Base-by-base conservation (phyloP, 2,329 filamentous ascomycete species). In the Coniochaeta hoffmannii region DNA sequence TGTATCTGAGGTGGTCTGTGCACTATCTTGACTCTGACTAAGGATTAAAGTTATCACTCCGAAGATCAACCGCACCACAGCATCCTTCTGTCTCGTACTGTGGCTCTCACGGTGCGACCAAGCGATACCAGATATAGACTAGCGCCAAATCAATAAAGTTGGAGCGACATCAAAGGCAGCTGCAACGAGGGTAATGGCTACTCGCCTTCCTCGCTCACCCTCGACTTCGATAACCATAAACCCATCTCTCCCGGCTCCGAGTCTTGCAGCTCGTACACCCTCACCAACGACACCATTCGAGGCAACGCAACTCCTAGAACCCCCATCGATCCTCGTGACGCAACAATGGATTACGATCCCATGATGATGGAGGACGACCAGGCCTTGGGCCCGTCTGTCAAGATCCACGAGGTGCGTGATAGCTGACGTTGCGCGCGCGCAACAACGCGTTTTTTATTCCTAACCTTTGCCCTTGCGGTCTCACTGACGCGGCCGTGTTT, bases 291-390 rank as follows among this genome's bases (percentile, higher is more conserved):
- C 19, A 46, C 41, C 24, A 1, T 46, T n/a, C 1, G 4, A 19
- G 6, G 22, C 41, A 19, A 46, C 15, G 5, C 9, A 8, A 46
- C 12, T n/a, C 3, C 19, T 10, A 8, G 5, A 7, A 8, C 38
- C 17, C 4, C 38, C 19, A 44, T 10, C 17, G 14, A 2, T 14
- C 5, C 9, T 11, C 9, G 15, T 4, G 11, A 14, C 19, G 41
- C 22, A 26, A 17, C 22, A 19, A 46, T 46, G 80, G 79, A 83
- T 61, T 83, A 83, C 69, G 81, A 84, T 61, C 73, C 78, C 34
- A 80, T 82, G 77, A 76, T 78, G 67, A 77, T 82, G 73, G 80
- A 83, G 62, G 81, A 83, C 64, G 77, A 74, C 66, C 80, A 83
- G 69, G 70, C 78, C 46, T 71, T 80, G 59, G 79, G 79, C 60